Evolutionary conservation across 148 eudicot species (phyloP).

Genomic region (Mesembryanthemum crystallinum): DNA sequence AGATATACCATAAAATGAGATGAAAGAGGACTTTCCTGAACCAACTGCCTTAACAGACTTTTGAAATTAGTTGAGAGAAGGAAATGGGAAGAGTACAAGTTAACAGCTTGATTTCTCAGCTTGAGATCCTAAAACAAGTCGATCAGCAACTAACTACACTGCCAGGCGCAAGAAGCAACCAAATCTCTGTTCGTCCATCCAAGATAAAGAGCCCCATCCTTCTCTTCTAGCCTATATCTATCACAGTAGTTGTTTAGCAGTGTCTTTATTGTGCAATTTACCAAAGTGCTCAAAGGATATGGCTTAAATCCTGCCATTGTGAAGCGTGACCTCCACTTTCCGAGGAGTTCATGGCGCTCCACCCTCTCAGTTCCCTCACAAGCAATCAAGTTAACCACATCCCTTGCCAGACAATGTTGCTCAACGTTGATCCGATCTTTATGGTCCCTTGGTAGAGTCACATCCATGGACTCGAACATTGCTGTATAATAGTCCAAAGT

Average conservation of each 20-base stretch:
- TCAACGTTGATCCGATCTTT: constrained; percentile 60
- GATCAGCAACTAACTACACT: constrained; percentile 32
- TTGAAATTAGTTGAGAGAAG: not conserved
- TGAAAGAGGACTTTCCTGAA: not conserved
- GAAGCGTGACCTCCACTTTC: constrained; percentile 61
- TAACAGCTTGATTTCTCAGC: constrained; percentile 18
- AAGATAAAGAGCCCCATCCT: constrained; percentile 68
- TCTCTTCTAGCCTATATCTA: constrained; percentile 56
- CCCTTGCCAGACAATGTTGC: constrained; percentile 65
- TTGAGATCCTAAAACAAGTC: not conserved
- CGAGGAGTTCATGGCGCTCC: constrained; percentile 60
- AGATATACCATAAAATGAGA: not conserved
- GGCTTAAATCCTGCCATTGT: constrained; percentile 64
- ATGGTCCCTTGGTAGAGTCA: constrained; percentile 46
- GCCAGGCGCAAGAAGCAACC: constrained; percentile 76
- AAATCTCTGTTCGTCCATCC: constrained; percentile 71
- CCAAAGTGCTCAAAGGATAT: constrained; percentile 53
- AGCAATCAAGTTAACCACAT: constrained; percentile 56
- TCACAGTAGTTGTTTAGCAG: constrained; percentile 50
- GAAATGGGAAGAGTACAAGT: constrained; percentile 11
- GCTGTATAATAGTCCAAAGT: constrained; percentile 56
- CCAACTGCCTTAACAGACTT: not conserved
- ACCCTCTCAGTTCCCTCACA: constrained; percentile 59
- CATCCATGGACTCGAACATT: constrained; percentile 66
- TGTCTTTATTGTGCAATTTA: constrained; percentile 55